A percentile compares a stretch with the other conserved stretches of the same genome.
phyloP scores from a whole-genome alignment of 768 basidiomycete genomes.

The Podaxis rugospora region DNA sequence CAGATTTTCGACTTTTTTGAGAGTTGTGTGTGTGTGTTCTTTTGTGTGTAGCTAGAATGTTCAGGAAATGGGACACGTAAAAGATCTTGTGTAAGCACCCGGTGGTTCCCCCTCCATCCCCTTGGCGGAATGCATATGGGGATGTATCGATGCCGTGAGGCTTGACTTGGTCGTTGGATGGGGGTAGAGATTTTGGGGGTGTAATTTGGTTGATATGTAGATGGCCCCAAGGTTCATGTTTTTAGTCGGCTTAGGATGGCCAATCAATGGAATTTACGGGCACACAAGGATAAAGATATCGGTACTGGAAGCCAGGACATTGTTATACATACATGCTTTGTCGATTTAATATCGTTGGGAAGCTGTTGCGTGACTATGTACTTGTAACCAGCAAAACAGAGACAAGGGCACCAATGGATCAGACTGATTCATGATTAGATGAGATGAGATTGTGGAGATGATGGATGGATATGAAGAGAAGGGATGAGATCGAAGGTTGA shows the following conservation, averaged over 20 bases:
- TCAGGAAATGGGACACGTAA: too few relatives aligned
- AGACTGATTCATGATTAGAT: background rate
- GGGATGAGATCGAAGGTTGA: background rate
- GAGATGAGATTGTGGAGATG: background rate
- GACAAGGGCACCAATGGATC: background rate
- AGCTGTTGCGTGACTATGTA: background rate
- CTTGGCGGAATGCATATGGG: background rate
- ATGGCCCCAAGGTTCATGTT: too few relatives aligned
- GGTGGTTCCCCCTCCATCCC: too few relatives aligned
- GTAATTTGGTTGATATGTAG: too few relatives aligned
- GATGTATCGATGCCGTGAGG: background rate
- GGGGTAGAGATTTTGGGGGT: too few relatives aligned
- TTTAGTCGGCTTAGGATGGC: too few relatives aligned
- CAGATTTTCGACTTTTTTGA: too few relatives aligned
- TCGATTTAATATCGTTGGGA: background rate
- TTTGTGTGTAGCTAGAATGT: too few relatives aligned
- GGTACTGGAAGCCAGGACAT: background rate
- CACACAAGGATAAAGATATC: background rate
- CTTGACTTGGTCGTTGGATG: background rate
- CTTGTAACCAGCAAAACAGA: background rate
- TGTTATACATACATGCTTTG: background rate
- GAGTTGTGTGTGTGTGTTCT: too few relatives aligned
- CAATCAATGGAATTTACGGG: background rate
- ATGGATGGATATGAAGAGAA: background rate
- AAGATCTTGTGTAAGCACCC: too few relatives aligned